Conservation (phyloP, 2,329 filamentous ascomycete species). For the Monosporascus sp. region DNA sequence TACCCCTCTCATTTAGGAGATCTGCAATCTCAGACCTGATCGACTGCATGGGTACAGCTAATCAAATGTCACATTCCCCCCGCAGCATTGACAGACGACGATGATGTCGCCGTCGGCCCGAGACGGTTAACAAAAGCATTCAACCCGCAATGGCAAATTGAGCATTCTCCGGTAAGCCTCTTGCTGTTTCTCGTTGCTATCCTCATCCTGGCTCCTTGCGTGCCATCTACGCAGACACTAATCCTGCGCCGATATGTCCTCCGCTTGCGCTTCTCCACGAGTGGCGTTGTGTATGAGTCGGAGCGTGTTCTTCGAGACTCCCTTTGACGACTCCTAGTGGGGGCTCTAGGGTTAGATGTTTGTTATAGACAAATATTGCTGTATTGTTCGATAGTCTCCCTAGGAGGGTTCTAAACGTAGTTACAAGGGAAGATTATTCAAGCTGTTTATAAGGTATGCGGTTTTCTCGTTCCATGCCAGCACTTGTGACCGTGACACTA, state of each 20-base stretch:
- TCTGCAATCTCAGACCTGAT: slow-evolving; percentile 20
- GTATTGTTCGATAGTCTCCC: slow-evolving; percentile 10
- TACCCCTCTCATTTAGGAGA: slow-evolving; percentile 18
- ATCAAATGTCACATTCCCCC: slow-evolving; percentile 28
- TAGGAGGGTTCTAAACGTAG: neutral
- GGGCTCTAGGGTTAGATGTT: slow-evolving; percentile 16
- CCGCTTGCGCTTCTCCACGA: slow-evolving; percentile 12
- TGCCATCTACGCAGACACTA: slow-evolving; percentile 17
- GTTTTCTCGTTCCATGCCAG: slow-evolving; percentile 27
- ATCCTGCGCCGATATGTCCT: slow-evolving; percentile 6
- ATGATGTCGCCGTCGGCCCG: slow-evolving; percentile 9
- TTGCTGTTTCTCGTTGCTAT: slow-evolving; percentile 20
- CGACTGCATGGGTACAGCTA: slow-evolving; percentile 23
- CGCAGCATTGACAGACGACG: slow-evolving; percentile 7
- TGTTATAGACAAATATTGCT: slow-evolving; percentile 18
- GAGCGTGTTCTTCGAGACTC: slow-evolving; percentile 21
- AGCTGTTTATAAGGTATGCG: slow-evolving; percentile 27
- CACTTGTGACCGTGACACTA: slow-evolving; percentile 14
- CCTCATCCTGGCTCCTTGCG: slow-evolving; percentile 21
- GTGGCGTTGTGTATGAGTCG: slow-evolving; percentile 21
- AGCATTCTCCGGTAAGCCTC: slow-evolving; percentile 25
- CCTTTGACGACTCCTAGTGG: slow-evolving; percentile 23
- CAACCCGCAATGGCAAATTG: slow-evolving; percentile 19
- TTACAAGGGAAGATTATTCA: slow-evolving; percentile 6
- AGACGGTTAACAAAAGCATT: slow-evolving; percentile 5